Evolutionary conservation across 805 yeast species (phyloP), one percentile per base, ranked within the genome.

Genomic region (Sugiyamaella smithiae): DNA sequence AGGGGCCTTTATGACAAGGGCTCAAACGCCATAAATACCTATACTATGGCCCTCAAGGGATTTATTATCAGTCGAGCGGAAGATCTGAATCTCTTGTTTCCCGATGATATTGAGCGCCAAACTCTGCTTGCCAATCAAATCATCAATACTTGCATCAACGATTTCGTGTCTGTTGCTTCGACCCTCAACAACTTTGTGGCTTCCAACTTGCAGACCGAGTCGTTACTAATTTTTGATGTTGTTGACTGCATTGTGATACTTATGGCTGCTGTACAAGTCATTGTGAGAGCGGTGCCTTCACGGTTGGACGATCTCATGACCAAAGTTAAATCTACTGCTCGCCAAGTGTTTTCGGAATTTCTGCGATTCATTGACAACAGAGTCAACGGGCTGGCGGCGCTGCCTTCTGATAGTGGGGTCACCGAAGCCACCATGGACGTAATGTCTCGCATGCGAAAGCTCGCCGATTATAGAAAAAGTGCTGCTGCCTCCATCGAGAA

Each of bases 341-440:
- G 54, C 42, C 52, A 48, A 17, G 67, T 82, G n/a, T 81, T 85
- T 59, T 64, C 66, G 45, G 86, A 81, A 47, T 73, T 80, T 43
- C 71, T 88, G 49, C 67, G 67, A 40, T 76, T 73, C 51, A 80
- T 86, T 25, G 86, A 80, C 40, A 59, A 61, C 2, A 70, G 79
- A 40, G 77, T 82, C 14, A 58, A 70, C n/a, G 62, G 59, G 28
- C 61, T 79, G 48, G 68, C 73, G 2, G 59, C 67, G 7, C 61
- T 84, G 33, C 84, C 88, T 8, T 74, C 75, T 41, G 96, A 88
- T 53, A 77, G 76, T 56, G 85, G 86, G 45, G 78, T 88, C 40
- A 76, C 85, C 37, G 89, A 82, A 58, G 74, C 81, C 12, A 82
- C 87, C 0, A 82, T 83, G n/a, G 91, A 85, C 50, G 68, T 82